These are phyloP conservation scores for Candida ponderosae DNA, from an alignment of 805 yeast species.

Conservation along the genomic window DNA sequence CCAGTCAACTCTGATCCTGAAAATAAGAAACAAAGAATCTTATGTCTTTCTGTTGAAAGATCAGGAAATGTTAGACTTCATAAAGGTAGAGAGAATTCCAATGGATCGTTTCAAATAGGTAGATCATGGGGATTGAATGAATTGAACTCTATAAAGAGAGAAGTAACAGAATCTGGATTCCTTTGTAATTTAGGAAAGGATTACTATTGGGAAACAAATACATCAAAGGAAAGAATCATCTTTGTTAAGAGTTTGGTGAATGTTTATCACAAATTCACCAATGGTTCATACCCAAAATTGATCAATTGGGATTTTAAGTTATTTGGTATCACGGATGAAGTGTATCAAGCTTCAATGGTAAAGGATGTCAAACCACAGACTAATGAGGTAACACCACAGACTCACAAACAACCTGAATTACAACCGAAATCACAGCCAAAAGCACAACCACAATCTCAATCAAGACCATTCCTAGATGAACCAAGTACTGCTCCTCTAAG, in stretches of 20 bases:
- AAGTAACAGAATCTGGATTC: constrained; percentile 50
- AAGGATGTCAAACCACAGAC: constrained; percentile 3
- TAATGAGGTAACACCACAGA: too few species aligned
- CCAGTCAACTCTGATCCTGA: constrained; percentile 40
- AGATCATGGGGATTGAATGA: constrained; percentile 86
- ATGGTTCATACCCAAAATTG: constrained; percentile 46
- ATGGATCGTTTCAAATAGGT: constrained; percentile 79
- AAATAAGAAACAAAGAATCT: constrained; percentile 53
- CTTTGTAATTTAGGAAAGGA: constrained; percentile 58
- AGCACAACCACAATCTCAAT: too few species aligned
- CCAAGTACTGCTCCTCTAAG: too few species aligned
- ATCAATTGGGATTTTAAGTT: constrained; percentile 40
- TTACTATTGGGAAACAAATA: constrained; percentile 75
- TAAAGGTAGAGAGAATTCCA: constrained; percentile 76
- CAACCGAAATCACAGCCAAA: too few species aligned
- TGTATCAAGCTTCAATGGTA: constrained; percentile 21
- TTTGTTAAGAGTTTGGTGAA: constrained; percentile 47
- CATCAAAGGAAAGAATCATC: constrained; percentile 49
- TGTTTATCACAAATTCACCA: constrained; percentile 45
- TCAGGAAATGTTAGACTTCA: constrained; percentile 68
- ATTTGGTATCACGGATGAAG: constrained; percentile 30
- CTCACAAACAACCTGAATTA: too few species aligned
- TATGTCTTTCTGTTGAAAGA: constrained; percentile 49
- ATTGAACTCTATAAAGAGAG: constrained; percentile 48
- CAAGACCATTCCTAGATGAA: too few species aligned